phyloP scores from a whole-genome alignment of 2,329 filamentous ascomycete species.

The Colletotrichum sp. region DNA sequence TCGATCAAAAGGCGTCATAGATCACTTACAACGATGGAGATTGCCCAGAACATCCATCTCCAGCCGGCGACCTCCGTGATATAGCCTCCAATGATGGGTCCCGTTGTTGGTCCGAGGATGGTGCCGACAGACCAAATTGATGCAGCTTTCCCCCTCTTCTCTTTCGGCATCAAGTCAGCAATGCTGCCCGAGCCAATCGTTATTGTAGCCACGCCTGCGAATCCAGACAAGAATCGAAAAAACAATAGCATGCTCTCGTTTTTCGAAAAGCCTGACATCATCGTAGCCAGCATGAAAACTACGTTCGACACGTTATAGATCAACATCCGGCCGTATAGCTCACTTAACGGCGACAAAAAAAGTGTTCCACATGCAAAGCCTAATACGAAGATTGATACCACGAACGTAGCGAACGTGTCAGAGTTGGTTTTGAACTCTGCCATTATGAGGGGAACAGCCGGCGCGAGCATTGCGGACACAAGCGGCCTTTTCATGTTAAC shows the following conservation, averaged over 20 bases:
- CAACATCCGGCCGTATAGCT: slow-evolving; percentile 39
- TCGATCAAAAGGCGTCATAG: slow-evolving; percentile 27
- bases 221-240: slow-evolving; percentile 66
- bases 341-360: slow-evolving; percentile 46
- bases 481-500: background rate
- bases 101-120: slow-evolving; percentile 45
- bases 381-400: slow-evolving; percentile 53
- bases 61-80: slow-evolving; percentile 37
- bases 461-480: slow-evolving; percentile 65
- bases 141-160: slow-evolving; percentile 41
- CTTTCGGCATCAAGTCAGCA: background rate
- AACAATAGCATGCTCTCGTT: slow-evolving; percentile 55
- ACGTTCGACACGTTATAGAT: slow-evolving; percentile 42
- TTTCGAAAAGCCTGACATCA: slow-evolving; percentile 55
- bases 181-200: slow-evolving; percentile 42
- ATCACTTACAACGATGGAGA: slow-evolving; percentile 25
- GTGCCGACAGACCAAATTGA: slow-evolving; percentile 46
- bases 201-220: slow-evolving; percentile 65
- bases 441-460: slow-evolving; percentile 67
- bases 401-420: slow-evolving; percentile 61
- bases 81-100: slow-evolving; percentile 38
- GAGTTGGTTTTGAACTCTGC: slow-evolving; percentile 61
- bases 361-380: slow-evolving; percentile 48
- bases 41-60: slow-evolving; percentile 48
- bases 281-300: slow-evolving; percentile 36